phyloP scores from a whole-genome alignment of 352 stramenopile species.

The Phytophthora aleatoria region DNA sequence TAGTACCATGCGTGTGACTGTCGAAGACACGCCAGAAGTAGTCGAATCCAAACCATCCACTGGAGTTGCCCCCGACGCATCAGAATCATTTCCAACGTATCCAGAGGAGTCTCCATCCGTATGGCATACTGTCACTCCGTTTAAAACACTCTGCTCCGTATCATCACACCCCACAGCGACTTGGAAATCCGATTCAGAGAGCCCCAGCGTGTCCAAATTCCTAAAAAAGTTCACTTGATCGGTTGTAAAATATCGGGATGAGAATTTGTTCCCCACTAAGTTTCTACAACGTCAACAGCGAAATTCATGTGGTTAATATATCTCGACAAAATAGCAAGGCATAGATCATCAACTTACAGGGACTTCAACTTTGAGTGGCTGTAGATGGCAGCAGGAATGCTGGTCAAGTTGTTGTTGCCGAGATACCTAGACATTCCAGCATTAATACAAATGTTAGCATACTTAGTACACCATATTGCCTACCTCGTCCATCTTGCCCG shows the following conservation, averaged over 20 bases:
- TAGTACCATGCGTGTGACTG: conserved; percentile 4
- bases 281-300: conserved; percentile 18
- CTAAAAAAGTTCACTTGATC: conserved; percentile 32
- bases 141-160: conserved; percentile 17
- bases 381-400: conserved; percentile 53
- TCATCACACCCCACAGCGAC: conserved; percentile 28
- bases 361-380: conserved; percentile 43
- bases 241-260: conserved; percentile 39
- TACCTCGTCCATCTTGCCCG: neutral
- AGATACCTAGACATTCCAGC: conserved; percentile 29
- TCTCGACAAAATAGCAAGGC: neutral
- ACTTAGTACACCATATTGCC: neutral
- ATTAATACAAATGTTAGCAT: neutral
- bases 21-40: neutral
- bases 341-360: conserved; percentile 26
- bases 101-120: neutral
- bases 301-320: neutral
- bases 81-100: neutral
- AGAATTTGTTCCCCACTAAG: conserved; percentile 45
- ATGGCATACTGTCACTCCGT: conserved; percentile 35
- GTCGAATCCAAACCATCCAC: conserved; percentile 9
- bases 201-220: conserved; percentile 36
- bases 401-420: conserved; percentile 53
- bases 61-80: conserved; percentile 2
- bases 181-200: conserved; percentile 37